Evolutionary conservation across 2,329 filamentous ascomycete genomes (phyloP), one percentile per base, ranked within the genome.

Genomic region (Pestalotiopsis sp.): DNA sequence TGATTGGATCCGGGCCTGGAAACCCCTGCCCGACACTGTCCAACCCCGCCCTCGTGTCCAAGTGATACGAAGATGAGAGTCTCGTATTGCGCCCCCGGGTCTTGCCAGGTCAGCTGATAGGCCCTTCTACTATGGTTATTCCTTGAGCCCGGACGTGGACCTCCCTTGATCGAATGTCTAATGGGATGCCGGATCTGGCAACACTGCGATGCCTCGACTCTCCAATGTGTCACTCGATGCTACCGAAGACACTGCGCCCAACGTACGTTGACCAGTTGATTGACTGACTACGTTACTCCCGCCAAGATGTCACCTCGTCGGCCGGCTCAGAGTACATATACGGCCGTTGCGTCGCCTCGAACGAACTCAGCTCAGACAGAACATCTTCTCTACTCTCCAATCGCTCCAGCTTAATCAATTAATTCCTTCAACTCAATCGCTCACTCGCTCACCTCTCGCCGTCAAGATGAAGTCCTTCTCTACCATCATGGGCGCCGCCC

Each of bases 391-490:
- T 27, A 36, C 27, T 36, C 20, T 52, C 23, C 6, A 36, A 3
- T 9, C 6, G 0, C 12, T 59, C 11, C 57, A 59, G 12, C 25
- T 25, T 23, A 27, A 59, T 62, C 25, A 36, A 62, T 62, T 36
- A 36, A 39, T 39, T 41, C 23, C n/a, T 11, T 7, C 31, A 1
- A 36, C n/a, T 38, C 12, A 17, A 61, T 17, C 9, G 7, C 12
- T 39, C 59, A 12, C 25, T 36, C 36, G 58, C 7, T 61, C 38
- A 45, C 25, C 12, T 36, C 11, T 23, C 38, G 3, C 20, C 20
- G 20, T 57, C 61, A 68, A 25, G 23, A 79, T 79, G 77, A 72
- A 79, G 76, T 74, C 73, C 65, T 71, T 73, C 70, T 66, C 75
- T 59, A 70, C 73, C 39, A 39, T 76, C 68, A 52, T 64, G n/a